Percentiles rank a stretch among this genome's conserved stretches.
phyloP scores from a whole-genome alignment of 257 asterid species.

The Coffea eugenioides region DNA sequence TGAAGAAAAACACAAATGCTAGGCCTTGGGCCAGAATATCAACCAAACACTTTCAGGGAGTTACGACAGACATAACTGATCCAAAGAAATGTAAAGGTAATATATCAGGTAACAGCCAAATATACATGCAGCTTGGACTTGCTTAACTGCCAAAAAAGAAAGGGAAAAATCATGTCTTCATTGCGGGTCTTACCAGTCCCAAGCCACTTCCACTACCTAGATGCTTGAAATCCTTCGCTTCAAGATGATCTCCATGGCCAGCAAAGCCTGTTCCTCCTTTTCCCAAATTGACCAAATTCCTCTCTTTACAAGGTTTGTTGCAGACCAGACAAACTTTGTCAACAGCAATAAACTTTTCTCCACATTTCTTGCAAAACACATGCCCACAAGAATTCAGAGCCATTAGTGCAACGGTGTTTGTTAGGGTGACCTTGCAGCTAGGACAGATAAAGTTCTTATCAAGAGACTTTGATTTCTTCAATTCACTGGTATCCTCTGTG shows the following conservation, averaged over 20 bases:
- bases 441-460: slow-evolving; percentile 79
- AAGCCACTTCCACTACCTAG: slow-evolving; percentile 93
- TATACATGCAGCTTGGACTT: not conserved
- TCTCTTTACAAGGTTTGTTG: slow-evolving; percentile 77
- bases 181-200: slow-evolving; percentile 86
- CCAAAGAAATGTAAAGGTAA: not conserved
- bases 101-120: not conserved
- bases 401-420: slow-evolving; percentile 66
- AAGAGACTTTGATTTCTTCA: slow-evolving; percentile 49
- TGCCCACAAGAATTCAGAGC: slow-evolving; percentile 91
- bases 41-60: not conserved
- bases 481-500: slow-evolving; percentile 60
- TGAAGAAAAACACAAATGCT: not conserved
- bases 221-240: slow-evolving; percentile 88
- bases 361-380: slow-evolving; percentile 93
- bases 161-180: slow-evolving; percentile 52
- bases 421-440: slow-evolving; percentile 86
- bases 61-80: not conserved
- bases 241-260: slow-evolving; percentile 91
- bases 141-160: not conserved
- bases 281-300: slow-evolving; percentile 57
- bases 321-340: slow-evolving; percentile 88
- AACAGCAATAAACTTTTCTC: slow-evolving; percentile 66
- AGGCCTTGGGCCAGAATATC: not conserved
- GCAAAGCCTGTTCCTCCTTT: slow-evolving; percentile 99